These are phyloP conservation scores for Chlorella sp. DNA, from an alignment of 139 green algal species.

Conservation along the genomic window DNA sequence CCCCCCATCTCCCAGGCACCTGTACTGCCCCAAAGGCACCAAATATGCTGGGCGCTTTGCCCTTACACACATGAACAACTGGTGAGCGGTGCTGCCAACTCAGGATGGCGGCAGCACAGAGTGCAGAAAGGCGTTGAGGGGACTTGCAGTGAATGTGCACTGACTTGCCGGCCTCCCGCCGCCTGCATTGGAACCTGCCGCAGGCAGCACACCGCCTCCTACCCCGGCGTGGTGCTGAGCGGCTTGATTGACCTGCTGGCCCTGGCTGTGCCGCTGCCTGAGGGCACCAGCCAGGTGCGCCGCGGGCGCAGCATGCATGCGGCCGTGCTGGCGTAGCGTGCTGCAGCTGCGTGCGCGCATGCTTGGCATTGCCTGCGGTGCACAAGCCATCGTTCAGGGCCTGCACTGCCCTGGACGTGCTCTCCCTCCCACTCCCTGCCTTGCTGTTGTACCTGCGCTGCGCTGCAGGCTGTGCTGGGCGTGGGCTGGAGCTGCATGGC, in stretches of 20 bases:
- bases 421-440: background rate
- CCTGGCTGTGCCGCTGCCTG: slow-evolving; percentile 22
- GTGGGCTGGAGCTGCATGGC: slow-evolving; percentile 36
- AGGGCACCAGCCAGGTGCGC: slow-evolving; percentile 18
- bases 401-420: no score
- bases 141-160: no score
- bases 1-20: no score
- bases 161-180: no score
- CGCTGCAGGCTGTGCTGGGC: slow-evolving; percentile 35
- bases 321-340: background rate
- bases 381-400: no score
- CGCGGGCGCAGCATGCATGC: background rate
- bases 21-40: slow-evolving; percentile 48
- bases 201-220: slow-evolving; percentile 53
- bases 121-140: no score
- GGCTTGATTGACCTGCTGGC: slow-evolving; percentile 49
- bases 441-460: background rate
- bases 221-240: slow-evolving; percentile 46
- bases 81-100: background rate
- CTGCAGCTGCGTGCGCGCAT: background rate
- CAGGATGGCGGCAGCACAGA: background rate
- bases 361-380: no score
- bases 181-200: no score
- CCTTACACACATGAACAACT: slow-evolving; percentile 46
- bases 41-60: slow-evolving; percentile 41